phyloP scores from a whole-genome alignment of 2,329 filamentous ascomycete genomes.

The Mycocentrospora acerina region DNA sequence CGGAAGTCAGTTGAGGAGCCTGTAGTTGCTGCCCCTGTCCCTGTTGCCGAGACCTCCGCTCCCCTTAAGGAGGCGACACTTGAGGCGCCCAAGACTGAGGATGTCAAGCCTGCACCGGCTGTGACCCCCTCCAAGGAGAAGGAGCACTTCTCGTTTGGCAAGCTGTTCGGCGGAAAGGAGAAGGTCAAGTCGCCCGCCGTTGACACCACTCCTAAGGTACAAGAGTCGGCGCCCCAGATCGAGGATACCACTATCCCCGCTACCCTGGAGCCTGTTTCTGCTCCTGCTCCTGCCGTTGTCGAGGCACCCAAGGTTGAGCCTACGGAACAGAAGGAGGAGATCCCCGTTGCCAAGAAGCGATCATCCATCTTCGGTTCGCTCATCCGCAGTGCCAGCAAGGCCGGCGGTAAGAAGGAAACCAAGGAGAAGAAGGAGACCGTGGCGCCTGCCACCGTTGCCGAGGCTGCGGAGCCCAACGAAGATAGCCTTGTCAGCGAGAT shows the following conservation, averaged over 20 bases:
- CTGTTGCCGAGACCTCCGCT: constrained; percentile 21
- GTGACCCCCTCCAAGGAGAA: constrained; percentile 48
- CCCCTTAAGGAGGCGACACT: constrained; percentile 28
- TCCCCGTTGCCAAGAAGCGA: constrained; percentile 68
- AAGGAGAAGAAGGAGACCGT: constrained; percentile 39
- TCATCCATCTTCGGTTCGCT: constrained; percentile 79
- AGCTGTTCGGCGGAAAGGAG: constrained; percentile 54
- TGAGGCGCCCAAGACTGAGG: constrained; percentile 31
- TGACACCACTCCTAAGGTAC: constrained; percentile 42
- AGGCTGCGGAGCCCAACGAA: constrained; percentile 31
- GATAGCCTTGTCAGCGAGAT: constrained; percentile 22
- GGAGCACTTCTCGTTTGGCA: constrained; percentile 57
- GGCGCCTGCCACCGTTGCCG: constrained; percentile 39
- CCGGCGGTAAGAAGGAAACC: constrained; percentile 41
- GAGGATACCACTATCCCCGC: constrained; percentile 36
- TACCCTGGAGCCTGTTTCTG: constrained; percentile 19
- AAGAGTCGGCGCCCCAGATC: constrained; percentile 41
- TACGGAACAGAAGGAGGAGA: constrained; percentile 40
- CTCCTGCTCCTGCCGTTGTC: constrained; percentile 32
- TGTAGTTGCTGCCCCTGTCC: constrained; percentile 41
- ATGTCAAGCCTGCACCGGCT: constrained; percentile 31
- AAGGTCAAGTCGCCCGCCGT: constrained; percentile 48
- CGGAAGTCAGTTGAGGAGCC: constrained; percentile 39
- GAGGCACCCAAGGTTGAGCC: constrained; percentile 50
- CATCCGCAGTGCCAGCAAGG: constrained; percentile 49